Conservation (phyloP, 768 basidiomycete genomes). For the Trametes cubensis region DNA sequence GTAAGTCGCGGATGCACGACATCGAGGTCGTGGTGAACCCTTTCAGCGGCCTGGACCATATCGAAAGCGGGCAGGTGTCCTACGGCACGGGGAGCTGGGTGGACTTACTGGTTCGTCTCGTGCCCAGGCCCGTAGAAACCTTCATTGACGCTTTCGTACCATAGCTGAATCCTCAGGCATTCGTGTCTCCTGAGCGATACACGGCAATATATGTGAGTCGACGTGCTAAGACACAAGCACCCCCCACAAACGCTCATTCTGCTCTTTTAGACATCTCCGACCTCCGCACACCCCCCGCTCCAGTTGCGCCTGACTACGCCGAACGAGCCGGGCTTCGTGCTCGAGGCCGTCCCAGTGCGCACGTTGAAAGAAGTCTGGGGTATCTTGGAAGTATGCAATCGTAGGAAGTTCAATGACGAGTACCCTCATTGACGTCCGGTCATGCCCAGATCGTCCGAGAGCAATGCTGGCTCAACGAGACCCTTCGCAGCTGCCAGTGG, state of each 20-base stretch:
- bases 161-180: conserved; percentile 55
- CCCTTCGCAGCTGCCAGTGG: conserved; percentile 65
- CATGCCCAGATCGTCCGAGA: conserved; percentile 66
- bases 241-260: too few relatives aligned
- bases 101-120: conserved; percentile 55
- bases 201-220: conserved; percentile 64
- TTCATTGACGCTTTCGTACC: not conserved
- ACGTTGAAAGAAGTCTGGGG: conserved; percentile 76
- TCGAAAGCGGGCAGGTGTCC: conserved; percentile 45
- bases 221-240: not conserved
- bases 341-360: conserved; percentile 71
- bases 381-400: conserved; percentile 61
- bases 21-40: conserved; percentile 68
- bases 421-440: not conserved
- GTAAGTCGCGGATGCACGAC: conserved; percentile 71
- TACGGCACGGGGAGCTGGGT: conserved; percentile 64
- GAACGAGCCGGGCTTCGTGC: conserved; percentile 74
- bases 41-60: conserved; percentile 49
- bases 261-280: conserved; percentile 59
- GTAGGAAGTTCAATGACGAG: not conserved
- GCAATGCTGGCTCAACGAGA: conserved; percentile 84
- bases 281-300: conserved; percentile 67
- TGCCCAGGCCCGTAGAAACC: not conserved
- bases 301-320: conserved; percentile 67
- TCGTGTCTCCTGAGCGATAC: conserved; percentile 62